phyloP scores from a whole-genome alignment of 1,139 yeast species.

The Saccharomyces pastorianus region DNA sequence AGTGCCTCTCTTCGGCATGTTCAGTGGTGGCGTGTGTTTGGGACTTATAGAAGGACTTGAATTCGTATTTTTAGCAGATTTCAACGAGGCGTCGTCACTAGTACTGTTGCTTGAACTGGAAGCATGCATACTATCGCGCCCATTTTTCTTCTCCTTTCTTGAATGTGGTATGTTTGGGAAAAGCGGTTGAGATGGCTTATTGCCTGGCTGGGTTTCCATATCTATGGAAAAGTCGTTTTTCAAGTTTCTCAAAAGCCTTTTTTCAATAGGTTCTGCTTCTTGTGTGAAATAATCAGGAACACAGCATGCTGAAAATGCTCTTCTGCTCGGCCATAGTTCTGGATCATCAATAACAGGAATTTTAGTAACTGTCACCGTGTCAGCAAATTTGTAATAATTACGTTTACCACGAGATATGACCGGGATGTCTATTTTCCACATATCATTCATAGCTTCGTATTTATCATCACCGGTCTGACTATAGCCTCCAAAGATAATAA shows the following conservation, averaged over 20 bases:
- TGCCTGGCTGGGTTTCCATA: constrained; percentile 3
- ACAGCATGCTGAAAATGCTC: constrained; percentile 33
- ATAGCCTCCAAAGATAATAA: constrained; percentile 41
- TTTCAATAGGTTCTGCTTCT: constrained; percentile 10
- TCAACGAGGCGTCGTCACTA: constrained; percentile 1
- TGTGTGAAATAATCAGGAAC: constrained; percentile 16
- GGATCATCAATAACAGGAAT: constrained; percentile 15
- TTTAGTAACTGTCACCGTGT: constrained; percentile 29
- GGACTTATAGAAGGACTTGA: background rate
- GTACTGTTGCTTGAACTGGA: constrained; percentile 2
- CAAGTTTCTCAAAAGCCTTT: constrained; percentile 14
- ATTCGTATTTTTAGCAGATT: background rate
- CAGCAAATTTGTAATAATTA: constrained; percentile 32
- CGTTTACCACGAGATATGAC: constrained; percentile 33
- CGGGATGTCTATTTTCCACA: constrained; percentile 41
- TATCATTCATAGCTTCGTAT: constrained; percentile 38
- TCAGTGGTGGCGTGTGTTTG: background rate
- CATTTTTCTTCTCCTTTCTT: constrained; percentile 5
- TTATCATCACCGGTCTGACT: constrained; percentile 23
- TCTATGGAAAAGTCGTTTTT: constrained; percentile 20
- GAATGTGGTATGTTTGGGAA: constrained; percentile 17
- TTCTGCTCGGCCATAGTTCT: constrained; percentile 29
- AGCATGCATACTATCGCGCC: constrained; percentile 2
- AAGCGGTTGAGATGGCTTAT: constrained; percentile 8
- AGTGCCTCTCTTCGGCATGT: background rate